phyloP scores from a whole-genome alignment of 148 eudicot species.

The Rhododendron henanense region DNA sequence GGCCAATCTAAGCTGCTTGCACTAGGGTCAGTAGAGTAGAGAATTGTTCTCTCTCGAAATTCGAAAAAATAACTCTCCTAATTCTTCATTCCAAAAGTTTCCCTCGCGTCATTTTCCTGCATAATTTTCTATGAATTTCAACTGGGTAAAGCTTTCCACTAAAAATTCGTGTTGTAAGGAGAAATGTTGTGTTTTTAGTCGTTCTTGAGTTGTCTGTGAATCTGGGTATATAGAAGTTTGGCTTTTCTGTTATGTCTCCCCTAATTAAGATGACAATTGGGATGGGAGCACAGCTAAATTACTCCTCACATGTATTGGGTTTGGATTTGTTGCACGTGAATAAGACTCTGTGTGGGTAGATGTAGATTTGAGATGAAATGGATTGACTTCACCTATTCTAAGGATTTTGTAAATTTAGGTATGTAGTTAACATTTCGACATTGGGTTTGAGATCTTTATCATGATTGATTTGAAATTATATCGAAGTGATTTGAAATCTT shows the following conservation, averaged over 20 bases:
- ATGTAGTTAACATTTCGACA: background rate
- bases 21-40: background rate
- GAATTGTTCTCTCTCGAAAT: background rate
- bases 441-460: background rate
- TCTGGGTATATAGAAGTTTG: background rate
- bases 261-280: background rate
- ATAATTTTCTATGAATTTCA: background rate
- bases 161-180: background rate
- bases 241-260: background rate
- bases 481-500: background rate
- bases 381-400: background rate
- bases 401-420: background rate
- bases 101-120: background rate
- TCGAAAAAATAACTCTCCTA: background rate
- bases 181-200: background rate
- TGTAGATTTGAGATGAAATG: background rate
- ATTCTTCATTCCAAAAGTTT: background rate
- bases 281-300: background rate
- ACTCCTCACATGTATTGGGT: background rate
- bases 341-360: background rate
- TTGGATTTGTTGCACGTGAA: background rate
- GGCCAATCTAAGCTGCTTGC: background rate
- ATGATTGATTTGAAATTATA: background rate
- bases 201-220: background rate
- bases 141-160: background rate